Percentiles rank a stretch among this genome's conserved stretches.
Evolutionary conservation across 371 early-diverging fungal species (phyloP).

Genomic region (Mortierella polycephala): DNA sequence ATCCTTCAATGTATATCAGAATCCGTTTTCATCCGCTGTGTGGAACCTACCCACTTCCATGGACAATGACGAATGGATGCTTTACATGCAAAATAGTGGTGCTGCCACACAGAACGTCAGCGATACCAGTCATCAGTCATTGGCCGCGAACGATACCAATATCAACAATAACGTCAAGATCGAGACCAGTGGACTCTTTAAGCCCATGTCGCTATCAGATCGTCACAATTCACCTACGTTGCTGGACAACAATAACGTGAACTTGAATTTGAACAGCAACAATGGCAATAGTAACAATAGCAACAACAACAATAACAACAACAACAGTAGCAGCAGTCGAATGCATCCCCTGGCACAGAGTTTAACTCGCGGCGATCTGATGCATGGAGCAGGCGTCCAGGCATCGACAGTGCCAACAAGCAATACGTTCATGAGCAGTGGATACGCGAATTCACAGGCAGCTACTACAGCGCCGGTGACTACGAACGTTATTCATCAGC

Average conservation of each 20-base stretch:
- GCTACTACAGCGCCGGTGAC: not conserved
- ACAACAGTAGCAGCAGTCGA: not conserved
- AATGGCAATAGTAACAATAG: constrained; percentile 8
- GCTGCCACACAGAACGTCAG: not conserved
- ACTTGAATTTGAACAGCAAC: not conserved
- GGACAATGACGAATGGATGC: constrained; percentile 34
- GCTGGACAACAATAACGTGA: constrained; percentile 11
- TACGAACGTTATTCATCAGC: constrained; percentile 1
- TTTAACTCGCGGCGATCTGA: constrained; percentile 23
- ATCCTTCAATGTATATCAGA: constrained; percentile 9
- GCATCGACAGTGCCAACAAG: not conserved
- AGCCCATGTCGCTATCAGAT: not conserved
- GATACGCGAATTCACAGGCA: not conserved
- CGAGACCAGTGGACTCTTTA: not conserved
- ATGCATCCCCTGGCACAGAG: constrained; percentile 38
- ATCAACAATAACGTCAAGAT: constrained; percentile 1
- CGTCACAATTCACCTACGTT: constrained; percentile 1
- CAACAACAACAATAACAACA: not conserved
- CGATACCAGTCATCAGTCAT: not conserved
- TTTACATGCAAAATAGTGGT: constrained; percentile 29
- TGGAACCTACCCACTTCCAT: constrained; percentile 31
- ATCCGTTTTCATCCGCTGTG: constrained; percentile 28
- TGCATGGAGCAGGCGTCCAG: not conserved
- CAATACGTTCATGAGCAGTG: not conserved
- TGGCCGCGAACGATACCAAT: not conserved